Percentiles rank a stretch among this genome's conserved stretches.
These are phyloP conservation scores for Aspergillus taichungensis DNA, from an alignment of 495 filamentous ascomycete genomes.

Conservation along the genomic window DNA sequence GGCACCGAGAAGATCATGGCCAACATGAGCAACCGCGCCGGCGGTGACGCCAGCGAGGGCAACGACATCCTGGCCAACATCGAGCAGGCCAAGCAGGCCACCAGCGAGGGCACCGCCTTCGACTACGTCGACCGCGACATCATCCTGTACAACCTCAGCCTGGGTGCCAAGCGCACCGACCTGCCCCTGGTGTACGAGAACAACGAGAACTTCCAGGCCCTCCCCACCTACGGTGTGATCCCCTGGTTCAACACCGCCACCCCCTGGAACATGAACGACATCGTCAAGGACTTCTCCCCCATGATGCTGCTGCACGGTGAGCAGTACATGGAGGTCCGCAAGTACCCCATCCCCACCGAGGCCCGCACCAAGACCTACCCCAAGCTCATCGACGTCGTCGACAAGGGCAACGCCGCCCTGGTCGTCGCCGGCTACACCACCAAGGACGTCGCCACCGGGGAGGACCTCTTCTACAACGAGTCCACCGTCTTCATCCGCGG, in stretches of 20 bases:
- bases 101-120: conserved; percentile 69
- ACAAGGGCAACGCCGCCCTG: conserved; percentile 89
- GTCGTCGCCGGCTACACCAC: conserved; percentile 73
- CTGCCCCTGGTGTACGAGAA: conserved; percentile 84
- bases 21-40: conserved; percentile 71
- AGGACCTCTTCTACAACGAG: conserved; percentile 97
- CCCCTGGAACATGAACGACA: conserved; percentile 71
- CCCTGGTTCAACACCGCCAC: conserved; percentile 79
- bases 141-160: conserved; percentile 90
- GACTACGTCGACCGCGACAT: conserved; percentile 76
- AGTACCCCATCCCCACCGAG: conserved; percentile 87
- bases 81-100: conserved; percentile 62
- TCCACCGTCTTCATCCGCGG: conserved; percentile 85
- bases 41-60: conserved; percentile 31
- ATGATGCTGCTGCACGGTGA: conserved; percentile 99
- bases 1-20: conserved; percentile 82
- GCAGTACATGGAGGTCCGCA: conserved; percentile 93
- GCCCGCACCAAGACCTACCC: conserved; percentile 73
- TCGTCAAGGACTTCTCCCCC: conserved; percentile 89
- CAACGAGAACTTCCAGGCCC: conserved; percentile 78
- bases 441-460: conserved; percentile 66
- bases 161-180: conserved; percentile 91
- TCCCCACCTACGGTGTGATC: conserved; percentile 92
- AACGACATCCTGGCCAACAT: conserved; percentile 58
- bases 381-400: conserved; percentile 85